Percentiles rank a stretch among this genome's conserved stretches.
These are phyloP conservation scores for Diaporthe velutina DNA, from an alignment of 2,329 filamentous ascomycete species.

Conservation along the genomic window DNA sequence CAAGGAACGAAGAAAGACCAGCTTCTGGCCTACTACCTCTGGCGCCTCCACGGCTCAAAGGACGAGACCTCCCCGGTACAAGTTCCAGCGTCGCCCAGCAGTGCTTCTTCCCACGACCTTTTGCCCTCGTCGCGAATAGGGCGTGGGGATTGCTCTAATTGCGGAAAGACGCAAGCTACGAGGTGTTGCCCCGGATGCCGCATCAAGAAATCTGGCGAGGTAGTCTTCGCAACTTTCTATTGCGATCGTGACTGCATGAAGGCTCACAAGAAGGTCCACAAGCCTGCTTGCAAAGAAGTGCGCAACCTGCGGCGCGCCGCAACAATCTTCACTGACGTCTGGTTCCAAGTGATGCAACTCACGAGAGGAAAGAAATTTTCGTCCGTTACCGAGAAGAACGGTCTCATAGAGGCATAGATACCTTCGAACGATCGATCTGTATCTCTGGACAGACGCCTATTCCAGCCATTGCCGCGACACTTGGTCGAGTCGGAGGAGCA, in stretches of 20 bases:
- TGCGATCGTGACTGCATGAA: neutral
- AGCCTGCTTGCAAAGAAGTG: neutral
- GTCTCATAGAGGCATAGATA: neutral
- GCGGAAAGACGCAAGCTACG: neutral
- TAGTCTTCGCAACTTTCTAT: neutral
- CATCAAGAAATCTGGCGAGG: neutral
- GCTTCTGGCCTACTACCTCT: neutral
- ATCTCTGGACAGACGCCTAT: neutral
- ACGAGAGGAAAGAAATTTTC: neutral
- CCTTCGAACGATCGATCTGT: neutral
- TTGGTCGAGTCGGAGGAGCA: neutral
- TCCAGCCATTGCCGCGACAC: neutral
- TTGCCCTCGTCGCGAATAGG: neutral
- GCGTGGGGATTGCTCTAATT: neutral
- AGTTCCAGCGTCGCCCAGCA: neutral
- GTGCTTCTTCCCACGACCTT: neutral
- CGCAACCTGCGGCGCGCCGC: neutral
- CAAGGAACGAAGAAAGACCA: neutral
- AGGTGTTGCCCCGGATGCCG: neutral
- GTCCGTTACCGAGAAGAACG: neutral
- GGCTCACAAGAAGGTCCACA: neutral
- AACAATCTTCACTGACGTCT: constrained; percentile 5
- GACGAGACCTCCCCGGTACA: neutral
- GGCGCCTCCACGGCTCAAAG: neutral
- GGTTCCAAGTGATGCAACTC: neutral